These are phyloP conservation scores for Colletotrichum chlorophyti DNA, from an alignment of 2,329 filamentous ascomycete species.

Conservation along the genomic window DNA sequence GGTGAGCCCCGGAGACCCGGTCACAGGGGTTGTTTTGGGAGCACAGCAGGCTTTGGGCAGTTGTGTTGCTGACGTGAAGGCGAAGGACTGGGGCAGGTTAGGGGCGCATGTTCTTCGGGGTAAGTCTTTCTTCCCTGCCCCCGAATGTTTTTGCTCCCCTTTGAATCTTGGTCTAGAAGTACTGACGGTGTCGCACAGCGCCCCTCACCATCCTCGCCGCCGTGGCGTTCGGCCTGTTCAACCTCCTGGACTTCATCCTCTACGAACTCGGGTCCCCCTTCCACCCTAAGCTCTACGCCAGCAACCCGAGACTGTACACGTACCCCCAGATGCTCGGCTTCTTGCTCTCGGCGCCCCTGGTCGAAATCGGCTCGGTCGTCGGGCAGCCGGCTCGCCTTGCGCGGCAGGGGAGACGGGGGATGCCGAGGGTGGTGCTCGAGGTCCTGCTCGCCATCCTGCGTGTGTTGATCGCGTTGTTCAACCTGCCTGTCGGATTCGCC, in stretches of 20 bases:
- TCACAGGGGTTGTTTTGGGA: slow-evolving; percentile 9
- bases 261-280: slow-evolving; percentile 17
- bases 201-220: slow-evolving; percentile 16
- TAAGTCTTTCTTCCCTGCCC: background rate
- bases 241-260: slow-evolving; percentile 21
- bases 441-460: background rate
- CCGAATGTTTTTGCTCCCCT: background rate
- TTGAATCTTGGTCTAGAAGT: no score
- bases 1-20: slow-evolving; percentile 20
- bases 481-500: background rate
- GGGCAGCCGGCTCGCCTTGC: background rate
- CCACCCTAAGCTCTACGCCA: slow-evolving; percentile 21
- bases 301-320: slow-evolving; percentile 17
- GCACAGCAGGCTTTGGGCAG: background rate
- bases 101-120: slow-evolving; percentile 14
- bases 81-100: background rate
- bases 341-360: background rate
- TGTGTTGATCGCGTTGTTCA: background rate
- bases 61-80: background rate
- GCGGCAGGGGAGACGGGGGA: background rate
- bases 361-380: slow-evolving; percentile 1
- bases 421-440: background rate
- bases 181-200: no score
- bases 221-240: slow-evolving; percentile 20
- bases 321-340: slow-evolving; percentile 19